Base-by-base conservation (phyloP, 345 rosid genomes). In the Arabidopsis arenosa region DNA sequence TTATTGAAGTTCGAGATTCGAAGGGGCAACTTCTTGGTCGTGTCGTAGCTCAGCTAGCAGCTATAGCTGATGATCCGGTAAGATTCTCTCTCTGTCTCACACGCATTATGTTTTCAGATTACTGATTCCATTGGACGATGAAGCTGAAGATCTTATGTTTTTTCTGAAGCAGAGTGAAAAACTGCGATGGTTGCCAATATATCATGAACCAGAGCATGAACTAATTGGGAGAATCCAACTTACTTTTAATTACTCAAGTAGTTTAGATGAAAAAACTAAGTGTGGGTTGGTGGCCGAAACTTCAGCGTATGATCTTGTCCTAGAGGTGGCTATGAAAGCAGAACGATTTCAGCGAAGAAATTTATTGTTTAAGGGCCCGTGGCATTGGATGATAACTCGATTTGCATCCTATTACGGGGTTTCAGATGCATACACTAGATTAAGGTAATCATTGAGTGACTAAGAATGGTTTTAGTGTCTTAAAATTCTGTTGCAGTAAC, bases 231-330 rank as follows among this genome's bases (percentile, higher is more conserved):
- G 89, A 76, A 70, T 90, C 61, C 97, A 92, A 80, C 89, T 95
- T 13, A 73, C 78, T 55, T 78, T 92, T 75, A 81, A 73, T 63
- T 95, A 95, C 67, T 84, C 97, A 73, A 86, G 88, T 48, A 85
- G 86, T 83, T 83, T 86, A 40, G 97, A 92, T 65, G 99, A 89
- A 57, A 85, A 76, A 74, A 85, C 80, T 18, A 94, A 90, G 91
- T 90, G 91, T 77, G 96, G 97, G 28, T 90, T 90, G 65, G 93
- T 95, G 43, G 97, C 99, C 14, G 99, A 95, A 83, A 95, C 99
- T 64, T 95, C 93, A 41, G 97, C 97, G 4, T 95, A 92, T 83
- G 97, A 95, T 81, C 83, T 95, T 21, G 83, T 88, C 75, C 63
- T 95, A 43, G 99, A 95, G 84, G 96, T 88, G 76, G 93, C 97